Conservation (phyloP, 371 early-diverging fungal genomes). For the Apophysomyces sp. region DNA sequence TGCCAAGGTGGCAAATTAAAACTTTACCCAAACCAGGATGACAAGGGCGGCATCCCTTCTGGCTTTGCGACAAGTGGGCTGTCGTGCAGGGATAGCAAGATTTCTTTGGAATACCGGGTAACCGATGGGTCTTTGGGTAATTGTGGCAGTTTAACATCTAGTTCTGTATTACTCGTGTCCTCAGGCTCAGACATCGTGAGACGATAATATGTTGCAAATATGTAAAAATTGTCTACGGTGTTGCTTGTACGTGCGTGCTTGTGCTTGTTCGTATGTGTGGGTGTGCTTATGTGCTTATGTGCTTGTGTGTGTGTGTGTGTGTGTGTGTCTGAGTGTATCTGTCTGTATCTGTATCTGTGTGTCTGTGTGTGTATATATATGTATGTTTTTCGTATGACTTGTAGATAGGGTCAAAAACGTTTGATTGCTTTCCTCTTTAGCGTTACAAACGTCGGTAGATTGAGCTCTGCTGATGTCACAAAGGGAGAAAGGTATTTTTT, state of each 20-base stretch:
- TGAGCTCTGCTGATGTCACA: too few species aligned
- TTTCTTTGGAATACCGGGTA: conserved; percentile 48
- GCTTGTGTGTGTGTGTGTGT: too few species aligned
- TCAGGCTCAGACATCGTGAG: conserved; percentile 19
- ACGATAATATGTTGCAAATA: background rate
- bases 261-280: too few species aligned
- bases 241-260: background rate
- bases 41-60: conserved; percentile 43
- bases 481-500: too few species aligned
- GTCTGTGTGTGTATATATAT: too few species aligned
- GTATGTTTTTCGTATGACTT: too few species aligned
- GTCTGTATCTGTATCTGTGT: too few species aligned
- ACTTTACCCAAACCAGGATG: conserved; percentile 51
- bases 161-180: conserved; percentile 5
- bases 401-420: too few species aligned
- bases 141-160: background rate
- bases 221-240: background rate
- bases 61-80: conserved; percentile 55
- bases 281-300: too few species aligned
- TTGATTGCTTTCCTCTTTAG: too few species aligned
- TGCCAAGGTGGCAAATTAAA: background rate
- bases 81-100: conserved; percentile 43
- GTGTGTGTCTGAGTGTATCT: too few species aligned
- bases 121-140: conserved; percentile 7
- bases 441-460: too few species aligned